These are phyloP conservation scores for Cubamyces lactineus DNA, from an alignment of 768 basidiomycete genomes.

Conservation along the genomic window DNA sequence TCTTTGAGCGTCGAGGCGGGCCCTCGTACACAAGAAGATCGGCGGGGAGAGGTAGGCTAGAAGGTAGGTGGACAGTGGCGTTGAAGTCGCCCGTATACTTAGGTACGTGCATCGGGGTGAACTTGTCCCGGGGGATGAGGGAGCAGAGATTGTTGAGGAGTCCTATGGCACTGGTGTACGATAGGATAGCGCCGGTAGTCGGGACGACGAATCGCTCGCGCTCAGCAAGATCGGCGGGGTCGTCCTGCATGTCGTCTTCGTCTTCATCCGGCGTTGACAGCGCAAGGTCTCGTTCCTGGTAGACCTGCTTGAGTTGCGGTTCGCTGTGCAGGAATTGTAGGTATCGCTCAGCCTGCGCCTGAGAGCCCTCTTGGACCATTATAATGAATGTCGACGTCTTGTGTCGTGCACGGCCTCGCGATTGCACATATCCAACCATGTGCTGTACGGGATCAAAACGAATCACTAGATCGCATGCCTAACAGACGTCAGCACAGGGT, in stretches of 20 bases:
- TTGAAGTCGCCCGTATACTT: conserved; percentile 64
- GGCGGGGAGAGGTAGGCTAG: conserved; percentile 60
- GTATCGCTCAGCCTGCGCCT: conserved; percentile 60
- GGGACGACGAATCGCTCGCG: conserved; percentile 78
- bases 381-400: conserved; percentile 77
- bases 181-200: conserved; percentile 75
- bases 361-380: conserved; percentile 71
- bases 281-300: conserved; percentile 50
- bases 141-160: conserved; percentile 79
- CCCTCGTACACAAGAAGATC: conserved; percentile 61
- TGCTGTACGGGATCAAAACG: conserved; percentile 84
- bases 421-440: conserved; percentile 88
- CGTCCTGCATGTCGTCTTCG: conserved; percentile 44
- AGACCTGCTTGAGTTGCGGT: conserved; percentile 62
- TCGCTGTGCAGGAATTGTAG: conserved; percentile 60
- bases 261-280: conserved; percentile 37
- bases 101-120: conserved; percentile 63
- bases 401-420: conserved; percentile 82
- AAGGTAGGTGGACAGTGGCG: conserved; percentile 64
- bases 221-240: conserved; percentile 58
- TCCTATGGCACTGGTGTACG: conserved; percentile 73
- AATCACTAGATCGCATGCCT: conserved; percentile 86
- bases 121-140: conserved; percentile 72
- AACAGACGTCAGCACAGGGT: conserved; percentile 5
- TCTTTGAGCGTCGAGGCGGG: conserved; percentile 65